Evolutionary conservation across 805 yeast genomes (phyloP), one percentile per base, ranked within the genome.

Genomic region (Monosporozyma aquatica): DNA sequence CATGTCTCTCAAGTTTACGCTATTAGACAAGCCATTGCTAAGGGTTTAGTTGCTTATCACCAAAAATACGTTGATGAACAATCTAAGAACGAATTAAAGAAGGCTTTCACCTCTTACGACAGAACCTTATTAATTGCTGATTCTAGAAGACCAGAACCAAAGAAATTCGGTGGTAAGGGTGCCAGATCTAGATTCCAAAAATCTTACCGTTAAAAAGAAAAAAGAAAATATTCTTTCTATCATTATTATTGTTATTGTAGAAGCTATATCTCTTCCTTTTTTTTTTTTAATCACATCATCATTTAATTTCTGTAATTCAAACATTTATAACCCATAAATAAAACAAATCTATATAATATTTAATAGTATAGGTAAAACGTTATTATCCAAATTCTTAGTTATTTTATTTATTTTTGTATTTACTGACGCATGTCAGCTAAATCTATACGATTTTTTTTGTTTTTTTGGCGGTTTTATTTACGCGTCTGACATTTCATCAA

Each of bases 111-210:
- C 58, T 69, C 95, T 66, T 94, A 89, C 82, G 98, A 92, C 90
- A 89, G 95, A 82, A 87, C 97, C 72, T 83, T 92, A 72, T 83
- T 92, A 77, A 92, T 92, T 73, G 97, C 98, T 66, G 98, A 92
- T 75, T 78, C 97, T 65, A 87, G 98, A 85, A 90, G 95, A 83
- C 82, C 89, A 83, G 98, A 92, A 81, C 98, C 98, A 82, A 92
- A 92, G 97, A 92, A 92, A 82, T 92, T 92, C 80, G 98, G 98
- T 81, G 98, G 98, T 82, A 95, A 95, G 75, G 98, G 98, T 86
- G 98, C 98, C 78, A 92, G 98, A 80, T 92, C 98, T 70, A 90
- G 97, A 80, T 90, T 86, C 97, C 98, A 92, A 82, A 92, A 92
- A 75, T 92, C 98, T 72, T 92, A 92, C 92, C 98, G 98, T 89